A percentile compares a stretch with the other conserved stretches of the same genome.
phyloP scores from a whole-genome alignment of 1,284 basidiomycete genomes.

The Volvariella volvacea region DNA sequence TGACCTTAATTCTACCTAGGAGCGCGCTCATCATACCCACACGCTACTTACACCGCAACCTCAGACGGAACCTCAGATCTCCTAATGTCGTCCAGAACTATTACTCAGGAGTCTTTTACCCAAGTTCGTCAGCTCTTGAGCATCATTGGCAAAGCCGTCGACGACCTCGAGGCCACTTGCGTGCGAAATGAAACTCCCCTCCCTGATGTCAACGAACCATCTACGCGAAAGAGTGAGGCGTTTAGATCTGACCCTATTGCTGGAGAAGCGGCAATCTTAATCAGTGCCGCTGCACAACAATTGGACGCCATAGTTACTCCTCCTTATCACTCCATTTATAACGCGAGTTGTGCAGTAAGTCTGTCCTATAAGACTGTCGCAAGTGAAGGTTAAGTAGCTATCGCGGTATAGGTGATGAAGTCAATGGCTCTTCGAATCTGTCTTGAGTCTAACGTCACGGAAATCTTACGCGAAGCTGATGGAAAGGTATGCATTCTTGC shows the following conservation, averaged over 20 bases:
- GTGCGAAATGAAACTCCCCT: conserved; percentile 11
- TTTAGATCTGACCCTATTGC: conserved; percentile 20
- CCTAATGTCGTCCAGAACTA: too few relatives aligned
- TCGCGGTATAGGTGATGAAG: conserved; percentile 11
- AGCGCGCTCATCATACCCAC: too few relatives aligned
- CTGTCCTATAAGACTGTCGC: conserved; percentile 7
- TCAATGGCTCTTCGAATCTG: conserved; percentile 19
- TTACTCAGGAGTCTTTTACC: too few relatives aligned
- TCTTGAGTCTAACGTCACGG: conserved; percentile 25
- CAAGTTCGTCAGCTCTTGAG: conserved; percentile 13
- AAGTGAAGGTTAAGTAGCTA: too few relatives aligned
- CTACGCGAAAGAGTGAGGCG: conserved; percentile 22
- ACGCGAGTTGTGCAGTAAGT: conserved; percentile 22
- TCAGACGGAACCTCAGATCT: too few relatives aligned
- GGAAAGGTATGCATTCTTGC: conserved; percentile 17
- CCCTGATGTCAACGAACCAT: conserved; percentile 19
- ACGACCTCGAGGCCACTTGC: conserved; percentile 17
- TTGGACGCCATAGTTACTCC: conserved; percentile 26
- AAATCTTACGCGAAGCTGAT: conserved; percentile 31
- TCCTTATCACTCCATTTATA: conserved; percentile 21
- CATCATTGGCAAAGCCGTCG: conserved; percentile 17
- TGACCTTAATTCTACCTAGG: too few relatives aligned
- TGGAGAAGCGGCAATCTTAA: conserved; percentile 22
- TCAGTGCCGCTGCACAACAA: conserved; percentile 31
- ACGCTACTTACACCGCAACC: too few relatives aligned